These are phyloP conservation scores for Brasilioporus rufonigricans DNA, from an alignment of 768 basidiomycete genomes.

Conservation along the genomic window DNA sequence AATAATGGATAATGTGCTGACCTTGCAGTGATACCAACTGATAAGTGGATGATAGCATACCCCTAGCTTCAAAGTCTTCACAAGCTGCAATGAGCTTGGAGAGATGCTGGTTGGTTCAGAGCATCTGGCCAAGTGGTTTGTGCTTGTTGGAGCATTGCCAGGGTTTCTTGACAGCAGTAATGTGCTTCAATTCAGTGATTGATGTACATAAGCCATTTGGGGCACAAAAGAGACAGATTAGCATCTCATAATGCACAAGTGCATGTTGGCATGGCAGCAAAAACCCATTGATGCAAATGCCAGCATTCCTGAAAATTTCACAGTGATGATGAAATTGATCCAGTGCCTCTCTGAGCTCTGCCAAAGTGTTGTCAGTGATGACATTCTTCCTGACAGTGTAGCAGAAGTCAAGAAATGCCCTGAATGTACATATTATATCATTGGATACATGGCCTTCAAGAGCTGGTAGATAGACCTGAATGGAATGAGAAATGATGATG, in stretches of 20 bases:
- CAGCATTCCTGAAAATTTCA: not conserved
- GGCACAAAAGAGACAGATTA: constrained; percentile 31
- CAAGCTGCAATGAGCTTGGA: not conserved
- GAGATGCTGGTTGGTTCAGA: not conserved
- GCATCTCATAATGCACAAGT: constrained; percentile 26
- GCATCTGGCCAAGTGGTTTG: constrained; percentile 22
- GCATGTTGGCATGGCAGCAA: constrained; percentile 35
- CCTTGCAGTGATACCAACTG: not conserved
- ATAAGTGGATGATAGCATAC: not conserved
- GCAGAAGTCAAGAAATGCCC: not conserved
- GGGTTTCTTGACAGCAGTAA: constrained; percentile 36
- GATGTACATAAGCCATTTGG: constrained; percentile 37
- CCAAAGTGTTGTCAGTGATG: not conserved
- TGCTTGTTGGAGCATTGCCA: constrained; percentile 28
- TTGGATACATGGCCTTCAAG: constrained; percentile 8
- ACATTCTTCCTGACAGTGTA: not conserved
- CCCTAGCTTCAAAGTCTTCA: not conserved
- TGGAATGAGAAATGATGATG: not conserved
- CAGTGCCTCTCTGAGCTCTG: not conserved
- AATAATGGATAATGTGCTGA: not conserved
- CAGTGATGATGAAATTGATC: not conserved
- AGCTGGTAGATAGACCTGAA: not conserved
- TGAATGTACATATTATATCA: not conserved
- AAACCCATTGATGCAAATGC: not conserved
- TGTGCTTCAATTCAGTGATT: constrained; percentile 37